Evolutionary conservation across 306 rosid species (phyloP).

Genomic region (Erythrophleum fordii): DNA sequence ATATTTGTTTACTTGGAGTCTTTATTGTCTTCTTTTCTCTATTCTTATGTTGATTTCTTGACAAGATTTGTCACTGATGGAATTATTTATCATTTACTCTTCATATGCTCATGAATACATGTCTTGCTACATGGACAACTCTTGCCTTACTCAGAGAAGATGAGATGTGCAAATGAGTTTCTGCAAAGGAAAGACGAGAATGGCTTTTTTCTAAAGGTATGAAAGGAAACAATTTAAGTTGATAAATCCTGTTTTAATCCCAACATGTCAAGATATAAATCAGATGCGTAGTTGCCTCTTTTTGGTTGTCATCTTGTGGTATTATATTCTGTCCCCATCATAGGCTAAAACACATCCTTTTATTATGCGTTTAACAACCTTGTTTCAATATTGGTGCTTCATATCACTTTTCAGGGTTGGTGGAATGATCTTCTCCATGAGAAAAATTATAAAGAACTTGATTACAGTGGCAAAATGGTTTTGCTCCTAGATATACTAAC

Average conservation of each 20-base stretch:
- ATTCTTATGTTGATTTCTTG: not conserved
- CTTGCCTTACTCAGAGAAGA: slow-evolving; percentile 68
- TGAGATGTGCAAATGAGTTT: slow-evolving; percentile 51
- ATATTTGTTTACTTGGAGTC: slow-evolving; percentile 15
- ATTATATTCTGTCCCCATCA: not conserved
- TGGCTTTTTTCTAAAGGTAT: slow-evolving; percentile 74
- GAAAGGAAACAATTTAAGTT: slow-evolving; percentile 31
- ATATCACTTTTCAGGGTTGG: slow-evolving; percentile 74
- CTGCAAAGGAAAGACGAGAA: slow-evolving; percentile 61
- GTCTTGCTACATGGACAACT: slow-evolving; percentile 30
- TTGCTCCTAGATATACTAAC: slow-evolving; percentile 81
- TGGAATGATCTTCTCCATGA: slow-evolving; percentile 88
- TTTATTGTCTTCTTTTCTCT: not conserved
- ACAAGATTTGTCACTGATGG: not conserved
- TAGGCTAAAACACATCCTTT: slow-evolving; percentile 15
- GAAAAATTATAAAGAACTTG: slow-evolving; percentile 72
- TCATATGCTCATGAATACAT: slow-evolving; percentile 14
- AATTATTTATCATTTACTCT: slow-evolving; percentile 15
- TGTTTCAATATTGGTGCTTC: slow-evolving; percentile 34
- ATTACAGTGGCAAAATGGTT: slow-evolving; percentile 98
- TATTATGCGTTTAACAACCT: slow-evolving; percentile 23
- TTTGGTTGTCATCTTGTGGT: slow-evolving; percentile 6
- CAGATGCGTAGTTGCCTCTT: slow-evolving; percentile 15
- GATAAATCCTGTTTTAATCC: slow-evolving; percentile 12
- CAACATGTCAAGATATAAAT: not conserved